A percentile compares a stretch with the other conserved stretches of the same genome.
Conservation (phyloP, 2,329 filamentous ascomycete genomes). For the Fonsecaea pugnacius region DNA sequence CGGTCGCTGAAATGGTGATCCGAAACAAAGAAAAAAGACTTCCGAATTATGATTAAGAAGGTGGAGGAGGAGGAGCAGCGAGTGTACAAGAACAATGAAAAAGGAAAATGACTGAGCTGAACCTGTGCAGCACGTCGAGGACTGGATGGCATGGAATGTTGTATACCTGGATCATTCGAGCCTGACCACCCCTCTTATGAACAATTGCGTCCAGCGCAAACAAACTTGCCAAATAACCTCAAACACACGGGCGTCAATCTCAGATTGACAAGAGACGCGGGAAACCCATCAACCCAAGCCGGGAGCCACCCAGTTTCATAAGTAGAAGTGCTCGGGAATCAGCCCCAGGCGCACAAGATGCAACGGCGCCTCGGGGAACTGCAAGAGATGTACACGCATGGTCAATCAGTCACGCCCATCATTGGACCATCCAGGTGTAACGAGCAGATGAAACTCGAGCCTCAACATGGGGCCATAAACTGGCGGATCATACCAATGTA, state of each 20-base stretch:
- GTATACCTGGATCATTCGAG: conserved; percentile 29
- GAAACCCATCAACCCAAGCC: conserved; percentile 17
- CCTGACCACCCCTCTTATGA: conserved; percentile 32
- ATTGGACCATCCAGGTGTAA: conserved; percentile 18
- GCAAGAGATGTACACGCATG: conserved; percentile 21
- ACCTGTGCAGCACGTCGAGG: conserved; percentile 13
- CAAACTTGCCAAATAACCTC: conserved; percentile 19
- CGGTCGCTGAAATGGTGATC: conserved; percentile 27
- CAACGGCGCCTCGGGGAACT: conserved; percentile 26
- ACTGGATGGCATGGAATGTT: conserved; percentile 31
- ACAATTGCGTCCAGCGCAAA: conserved; percentile 30
- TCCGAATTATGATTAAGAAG: conserved; percentile 26
- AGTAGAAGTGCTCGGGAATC: conserved; percentile 13
- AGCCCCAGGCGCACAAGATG: conserved; percentile 18
- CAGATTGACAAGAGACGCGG: conserved; percentile 31
- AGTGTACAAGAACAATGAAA: conserved; percentile 20
- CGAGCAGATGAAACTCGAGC: conserved; percentile 31
- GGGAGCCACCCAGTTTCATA: conserved; percentile 19
- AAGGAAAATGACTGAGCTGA: conserved; percentile 25
- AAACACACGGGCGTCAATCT: conserved; percentile 37
- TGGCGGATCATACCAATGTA: conserved; percentile 17
- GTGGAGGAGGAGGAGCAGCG: conserved; percentile 16
- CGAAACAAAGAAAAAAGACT: conserved; percentile 12
- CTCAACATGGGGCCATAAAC: conserved; percentile 17
- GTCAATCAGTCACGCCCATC: conserved; percentile 5